Evolutionary conservation across 768 basidiomycete genomes (phyloP), one percentile per base, ranked within the genome.

Genomic region (Mycena chlorophos): DNA sequence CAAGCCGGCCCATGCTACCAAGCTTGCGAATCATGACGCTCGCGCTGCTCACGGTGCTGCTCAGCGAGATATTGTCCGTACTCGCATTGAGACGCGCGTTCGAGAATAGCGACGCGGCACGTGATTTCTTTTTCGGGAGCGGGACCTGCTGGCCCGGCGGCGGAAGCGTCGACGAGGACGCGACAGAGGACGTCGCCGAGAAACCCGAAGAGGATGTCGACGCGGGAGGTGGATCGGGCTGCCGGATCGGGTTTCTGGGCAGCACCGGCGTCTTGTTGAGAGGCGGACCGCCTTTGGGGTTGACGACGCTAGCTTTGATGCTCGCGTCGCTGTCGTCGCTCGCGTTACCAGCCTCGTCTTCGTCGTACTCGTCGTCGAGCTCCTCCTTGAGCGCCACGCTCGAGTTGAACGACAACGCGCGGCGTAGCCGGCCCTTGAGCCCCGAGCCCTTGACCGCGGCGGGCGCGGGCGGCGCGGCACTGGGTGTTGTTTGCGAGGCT

Each of bases 1-100:
- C 91, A 16, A 97, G 80, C 71, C 90, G 92, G 28, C 92, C 91
- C 73, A 97, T 87, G 34, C 86, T 86, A 3, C 95, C 91, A 45
- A 98, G 85, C 75, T 97, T 98, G 62, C 95, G 84, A 65, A 97
- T 95, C 83, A 98, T 96, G 69, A 98, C 89, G 40, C 90, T 93
- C 20, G 96, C 96, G 49, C 89, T 92, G 60, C 89, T 91, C 63
- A 97, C 95, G 42, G 96, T 97, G 6, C 91, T 94, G 19, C 88
- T 90, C 34, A 98, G 82, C 25, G 94, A 97, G 61, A 98, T 96
- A 71, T 96, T 97, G 71, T 96, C 94, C 39, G 92, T 95, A 52
- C 87, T 89, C 39, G 86, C 84, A 68, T 97, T 96, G 64, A 91
- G 73, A 61, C 88, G 86, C 60, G 89, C 84, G 70, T 94, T 97